Percentiles rank a stretch among this genome's conserved stretches.
Conservation (phyloP, 495 filamentous ascomycete genomes). For the Hypoxylon fuscum region DNA sequence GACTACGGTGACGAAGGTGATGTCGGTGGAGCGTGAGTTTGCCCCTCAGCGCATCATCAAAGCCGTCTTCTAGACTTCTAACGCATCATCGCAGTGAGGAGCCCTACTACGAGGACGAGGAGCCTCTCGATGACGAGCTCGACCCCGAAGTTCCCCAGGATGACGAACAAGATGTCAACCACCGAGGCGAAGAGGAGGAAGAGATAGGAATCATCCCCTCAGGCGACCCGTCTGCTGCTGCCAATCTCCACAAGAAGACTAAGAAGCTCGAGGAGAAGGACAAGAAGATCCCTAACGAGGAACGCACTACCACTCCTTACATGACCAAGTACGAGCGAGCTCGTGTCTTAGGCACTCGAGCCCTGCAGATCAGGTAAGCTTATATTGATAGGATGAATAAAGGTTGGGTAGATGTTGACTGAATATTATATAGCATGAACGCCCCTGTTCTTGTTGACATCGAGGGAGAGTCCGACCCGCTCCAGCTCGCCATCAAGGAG, state of each 20-base stretch:
- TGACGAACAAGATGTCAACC: constrained; percentile 64
- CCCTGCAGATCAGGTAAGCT: constrained; percentile 91
- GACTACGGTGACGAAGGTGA: constrained; percentile 81
- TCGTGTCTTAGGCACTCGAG: constrained; percentile 89
- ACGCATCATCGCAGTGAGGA: constrained; percentile 54
- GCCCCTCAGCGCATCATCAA: constrained; percentile 18
- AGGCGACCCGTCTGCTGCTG: constrained; percentile 79
- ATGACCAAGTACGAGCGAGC: constrained; percentile 99
- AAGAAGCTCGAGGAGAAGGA: constrained; percentile 69
- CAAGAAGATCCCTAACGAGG: constrained; percentile 89
- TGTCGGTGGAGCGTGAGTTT: constrained; percentile 62
- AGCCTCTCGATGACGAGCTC: constrained; percentile 44
- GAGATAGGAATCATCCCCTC: constrained; percentile 72
- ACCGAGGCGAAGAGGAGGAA: constrained; percentile 53
- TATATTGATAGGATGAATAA: constrained; percentile 1
- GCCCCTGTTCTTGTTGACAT: constrained; percentile 96
- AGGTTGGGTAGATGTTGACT: constrained; percentile 1
- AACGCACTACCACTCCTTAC: constrained; percentile 93
- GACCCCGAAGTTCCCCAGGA: constrained; percentile 71
- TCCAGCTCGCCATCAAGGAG: constrained; percentile 97
- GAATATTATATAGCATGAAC: constrained; percentile 78
- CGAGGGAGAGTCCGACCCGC: constrained; percentile 96
- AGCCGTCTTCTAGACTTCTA: constrained; percentile 6
- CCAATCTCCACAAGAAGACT: constrained; percentile 56
- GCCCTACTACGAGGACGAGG: constrained; percentile 61